Percentiles rank a stretch among this genome's conserved stretches.
Evolutionary conservation across 331 rosid genomes (phyloP).

Genomic region (Arachis monticola): DNA sequence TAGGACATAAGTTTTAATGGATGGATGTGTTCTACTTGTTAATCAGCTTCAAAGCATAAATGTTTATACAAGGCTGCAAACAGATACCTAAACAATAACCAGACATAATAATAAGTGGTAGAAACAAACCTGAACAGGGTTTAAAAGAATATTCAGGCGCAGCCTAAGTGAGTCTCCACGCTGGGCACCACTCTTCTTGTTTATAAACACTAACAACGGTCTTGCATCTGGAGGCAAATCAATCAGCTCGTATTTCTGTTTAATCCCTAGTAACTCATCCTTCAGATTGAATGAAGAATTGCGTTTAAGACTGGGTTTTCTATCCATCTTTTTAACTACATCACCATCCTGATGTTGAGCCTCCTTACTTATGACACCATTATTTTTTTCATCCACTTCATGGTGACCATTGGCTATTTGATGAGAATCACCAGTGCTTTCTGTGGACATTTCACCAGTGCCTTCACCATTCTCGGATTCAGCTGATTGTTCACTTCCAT

Average conservation of each 20-base stretch:
- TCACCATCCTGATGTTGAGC: conserved; percentile 64
- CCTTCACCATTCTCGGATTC: conserved; percentile 70
- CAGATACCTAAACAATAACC: conserved; percentile 25
- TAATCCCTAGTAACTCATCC: conserved; percentile 71
- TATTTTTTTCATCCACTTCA: conserved; percentile 62
- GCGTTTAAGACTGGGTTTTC: conserved; percentile 56
- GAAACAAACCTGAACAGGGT: conserved; percentile 85
- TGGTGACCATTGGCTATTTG: conserved; percentile 63
- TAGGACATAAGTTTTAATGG: conserved; percentile 13
- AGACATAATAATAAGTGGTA: conserved; percentile 32
- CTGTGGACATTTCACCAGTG: conserved; percentile 65
- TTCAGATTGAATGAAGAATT: conserved; percentile 63
- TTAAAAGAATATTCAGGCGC: conserved; percentile 85
- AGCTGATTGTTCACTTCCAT: conserved; percentile 58
- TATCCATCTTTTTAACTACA: conserved; percentile 54
- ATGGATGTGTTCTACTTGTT: conserved; percentile 4
- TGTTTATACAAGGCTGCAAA: conserved; percentile 15
- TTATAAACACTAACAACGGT: conserved; percentile 87
- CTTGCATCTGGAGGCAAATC: conserved; percentile 92
- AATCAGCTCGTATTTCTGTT: conserved; percentile 72
- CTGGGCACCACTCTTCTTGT: conserved; percentile 99
- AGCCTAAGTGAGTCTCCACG: conserved; percentile 88
- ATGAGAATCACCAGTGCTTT: conserved; percentile 66
- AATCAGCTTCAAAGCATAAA: conserved; percentile 22
- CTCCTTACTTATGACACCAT: conserved; percentile 54